Evolutionary conservation across 257 asterid species (phyloP), one percentile per base, ranked within the genome.

Genomic region (Eustoma russellianum): DNA sequence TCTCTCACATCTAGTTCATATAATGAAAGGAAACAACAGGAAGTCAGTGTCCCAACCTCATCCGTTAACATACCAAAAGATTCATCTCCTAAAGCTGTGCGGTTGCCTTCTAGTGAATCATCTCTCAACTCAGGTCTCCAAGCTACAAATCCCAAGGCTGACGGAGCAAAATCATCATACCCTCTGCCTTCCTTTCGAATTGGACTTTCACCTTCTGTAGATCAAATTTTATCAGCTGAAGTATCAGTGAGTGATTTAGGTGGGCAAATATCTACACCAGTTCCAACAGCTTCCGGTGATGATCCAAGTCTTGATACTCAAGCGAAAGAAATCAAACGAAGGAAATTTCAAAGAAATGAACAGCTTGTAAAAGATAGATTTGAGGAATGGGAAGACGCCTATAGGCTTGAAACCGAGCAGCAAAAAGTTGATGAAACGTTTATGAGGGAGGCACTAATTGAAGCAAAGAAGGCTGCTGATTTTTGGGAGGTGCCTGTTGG

Each of bases 401-500:
- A 74, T 73, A 83, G 59, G 64, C 54, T 88, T 16, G 97, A 85
- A 70, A 63, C 67, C 19, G 87, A 81, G 50, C 95, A 81, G 70
- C 63, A 77, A 43, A 88, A 79, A 66, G 56, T 68, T 47, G 99
- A 88, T 54, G 95, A 92, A 71, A 78, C 67, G 74, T 92, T 88
- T 71, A 92, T 88, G 95, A 76, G 83, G 80, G 97, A 92, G 74
- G 99, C 99, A 59, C 64, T 92, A 46, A 19, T 71, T 69, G 99
- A 92, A 77, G 97, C 99, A 34, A 78, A 80, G 63, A 88, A 79
- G 61, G 99, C 97, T 68, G 95, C 95, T 59, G 94, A 83, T 62
- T 69, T 64, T 62, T 92, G 99, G 97, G 99, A 92, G 83, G 97
- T 88, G 56, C 99, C 99, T 33, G 91, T 92, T 55, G 99, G 97